Conservation (phyloP, 1,139 yeast genomes). For the Kodamaea sp. region DNA sequence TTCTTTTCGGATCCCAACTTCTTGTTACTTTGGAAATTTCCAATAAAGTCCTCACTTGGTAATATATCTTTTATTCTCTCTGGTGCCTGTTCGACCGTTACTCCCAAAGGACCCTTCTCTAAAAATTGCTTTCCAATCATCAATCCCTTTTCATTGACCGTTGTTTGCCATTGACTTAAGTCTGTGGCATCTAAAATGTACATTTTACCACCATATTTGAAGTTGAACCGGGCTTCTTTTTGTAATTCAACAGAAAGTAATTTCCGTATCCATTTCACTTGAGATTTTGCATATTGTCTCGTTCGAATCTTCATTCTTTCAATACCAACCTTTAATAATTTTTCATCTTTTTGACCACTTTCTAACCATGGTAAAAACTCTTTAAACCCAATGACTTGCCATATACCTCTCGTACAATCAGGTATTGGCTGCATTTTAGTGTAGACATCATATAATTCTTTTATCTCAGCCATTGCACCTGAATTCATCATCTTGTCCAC, state of each 20-base stretch:
- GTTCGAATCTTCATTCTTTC: conserved; percentile 82
- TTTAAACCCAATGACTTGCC: conserved; percentile 95
- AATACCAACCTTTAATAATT: conserved; percentile 45
- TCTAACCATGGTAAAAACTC: conserved; percentile 83
- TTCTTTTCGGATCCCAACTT: conserved; percentile 36
- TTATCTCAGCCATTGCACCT: conserved; percentile 71
- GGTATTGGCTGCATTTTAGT: conserved; percentile 29
- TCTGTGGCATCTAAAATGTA: conserved; percentile 78
- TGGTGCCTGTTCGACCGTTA: conserved; percentile 40
- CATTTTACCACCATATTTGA: conserved; percentile 57
- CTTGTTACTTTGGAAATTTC: conserved; percentile 33
- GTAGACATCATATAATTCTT: conserved; percentile 50
- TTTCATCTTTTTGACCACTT: conserved; percentile 11
- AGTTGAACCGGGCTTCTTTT: conserved; percentile 46
- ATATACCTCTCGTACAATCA: conserved; percentile 70
- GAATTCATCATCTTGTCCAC: conserved; percentile 76
- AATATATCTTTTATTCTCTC: conserved; percentile 32
- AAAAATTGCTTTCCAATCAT: conserved; percentile 43
- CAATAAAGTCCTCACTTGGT: conserved; percentile 20
- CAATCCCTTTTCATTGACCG: conserved; percentile 56
- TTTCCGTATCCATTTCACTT: conserved; percentile 89
- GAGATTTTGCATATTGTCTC: conserved; percentile 81
- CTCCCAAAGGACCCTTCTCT: conserved; percentile 24
- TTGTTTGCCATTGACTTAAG: conserved; percentile 52
- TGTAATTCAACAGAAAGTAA: conserved; percentile 60